A percentile compares a stretch with the other conserved stretches of the same genome.
These are phyloP conservation scores for Neopestalotiopsis sp. DNA, from an alignment of 2,329 filamentous ascomycete genomes.

Conservation along the genomic window DNA sequence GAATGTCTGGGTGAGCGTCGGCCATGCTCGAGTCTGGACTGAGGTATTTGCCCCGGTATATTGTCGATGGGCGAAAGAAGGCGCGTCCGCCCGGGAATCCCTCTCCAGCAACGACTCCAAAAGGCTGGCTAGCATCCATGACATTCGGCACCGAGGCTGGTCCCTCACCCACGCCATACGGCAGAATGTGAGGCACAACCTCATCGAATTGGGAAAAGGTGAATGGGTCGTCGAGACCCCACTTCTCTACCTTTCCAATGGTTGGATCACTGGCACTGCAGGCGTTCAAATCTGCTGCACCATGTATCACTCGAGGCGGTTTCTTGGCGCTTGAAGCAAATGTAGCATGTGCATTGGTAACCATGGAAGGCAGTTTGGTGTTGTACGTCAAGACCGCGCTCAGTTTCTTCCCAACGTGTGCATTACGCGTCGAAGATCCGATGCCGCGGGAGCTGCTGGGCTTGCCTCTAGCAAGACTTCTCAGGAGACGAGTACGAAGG, in stretches of 20 bases:
- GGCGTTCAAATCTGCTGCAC: conserved; percentile 76
- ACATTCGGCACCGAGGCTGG: conserved; percentile 81
- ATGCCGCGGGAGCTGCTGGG: conserved; percentile 62
- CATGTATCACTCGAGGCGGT: conserved; percentile 81
- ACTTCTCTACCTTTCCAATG: conserved; percentile 76
- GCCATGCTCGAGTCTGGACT: conserved; percentile 64
- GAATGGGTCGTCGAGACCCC: conserved; percentile 80
- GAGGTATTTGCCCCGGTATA: conserved; percentile 79
- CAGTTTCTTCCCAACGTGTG: conserved; percentile 65
- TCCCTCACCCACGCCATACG: conserved; percentile 80
- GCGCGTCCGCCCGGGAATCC: conserved; percentile 82
- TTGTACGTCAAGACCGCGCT: conserved; percentile 84
- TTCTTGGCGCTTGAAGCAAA: conserved; percentile 75
- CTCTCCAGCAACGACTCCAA: conserved; percentile 84
- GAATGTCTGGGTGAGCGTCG: conserved; percentile 74
- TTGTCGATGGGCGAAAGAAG: conserved; percentile 77
- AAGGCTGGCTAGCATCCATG: conserved; percentile 88
- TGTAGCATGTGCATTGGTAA: conserved; percentile 80
- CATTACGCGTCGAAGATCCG: conserved; percentile 56
- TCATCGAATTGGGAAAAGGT: conserved; percentile 80
- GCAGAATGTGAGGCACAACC: conserved; percentile 72
- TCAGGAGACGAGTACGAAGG: conserved; percentile 80
- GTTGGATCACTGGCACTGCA: conserved; percentile 84
- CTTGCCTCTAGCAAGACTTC: conserved; percentile 82
- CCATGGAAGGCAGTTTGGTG: conserved; percentile 78